Base-by-base conservation (phyloP, 1,139 yeast species). In the Magnusiomyces tetraspermus region DNA sequence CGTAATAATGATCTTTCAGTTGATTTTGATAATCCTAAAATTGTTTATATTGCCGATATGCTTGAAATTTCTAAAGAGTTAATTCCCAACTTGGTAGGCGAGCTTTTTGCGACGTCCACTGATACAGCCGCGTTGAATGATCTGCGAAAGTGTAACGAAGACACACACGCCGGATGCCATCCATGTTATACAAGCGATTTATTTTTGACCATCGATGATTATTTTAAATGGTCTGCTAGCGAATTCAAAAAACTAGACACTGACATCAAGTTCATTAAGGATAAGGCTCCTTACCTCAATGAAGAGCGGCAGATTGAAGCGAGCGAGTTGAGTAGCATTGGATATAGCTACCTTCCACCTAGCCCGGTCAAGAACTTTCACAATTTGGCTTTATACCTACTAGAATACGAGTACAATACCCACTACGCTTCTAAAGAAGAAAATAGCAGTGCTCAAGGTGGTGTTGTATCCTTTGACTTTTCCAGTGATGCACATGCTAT, bases 251-350 rank as follows among this genome's bases (percentile, higher is more conserved):
- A 21, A 15, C 22, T 47, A 11, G 33, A 28, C n/a, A 17, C n/a
- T 4, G 44, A 47, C 10, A 47, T 37, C n/a, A 24, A 26, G 3
- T 22, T 8, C 6, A 6, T 47, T 3, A 37, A 26, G 21, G 36
- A 17, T 3, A 23, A 26, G 44, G 49, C 49, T 2, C 49, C 49
- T 13, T 47, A 47, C 22, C 49, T 47, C 8, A 28, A 37, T 15
- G 36, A 47, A 17, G 44, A 47, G 21, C 36, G 17, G 3, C 43
- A 47, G 15, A 24, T 38, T 8, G 13, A 8, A 10, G 17, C 37
- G 2, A 24, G n/a, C 2, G 11, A 47, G 11, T 26, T 47, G 26
- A 17, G 19, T n/a, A 19, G 8, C 4, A 23, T 42, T 6, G 31
- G 24, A 8, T 45, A 45, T 23, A 22, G 10, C 15, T 45, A 28